Percentiles rank a stretch among this genome's conserved stretches.
These are phyloP conservation scores for Globisporangium middletonii DNA, from an alignment of 352 stramenopile genomes.

Conservation along the genomic window DNA sequence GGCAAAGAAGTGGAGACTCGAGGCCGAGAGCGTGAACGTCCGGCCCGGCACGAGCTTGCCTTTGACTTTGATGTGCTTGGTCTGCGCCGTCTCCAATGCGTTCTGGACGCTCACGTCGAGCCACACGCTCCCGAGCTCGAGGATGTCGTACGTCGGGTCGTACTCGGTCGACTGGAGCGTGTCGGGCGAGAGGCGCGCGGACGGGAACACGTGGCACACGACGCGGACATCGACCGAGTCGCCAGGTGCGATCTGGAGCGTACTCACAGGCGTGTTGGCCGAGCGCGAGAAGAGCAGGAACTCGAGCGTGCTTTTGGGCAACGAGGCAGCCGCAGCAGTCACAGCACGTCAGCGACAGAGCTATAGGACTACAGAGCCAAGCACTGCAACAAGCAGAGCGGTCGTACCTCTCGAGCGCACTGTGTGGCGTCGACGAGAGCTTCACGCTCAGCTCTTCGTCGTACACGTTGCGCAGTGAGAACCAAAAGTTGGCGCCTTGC, in stretches of 20 bases:
- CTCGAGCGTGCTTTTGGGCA: slow-evolving; percentile 46
- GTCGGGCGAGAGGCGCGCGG: slow-evolving; percentile 46
- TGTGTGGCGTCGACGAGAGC: slow-evolving; percentile 37
- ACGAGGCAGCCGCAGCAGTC: background rate
- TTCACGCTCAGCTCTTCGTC: slow-evolving; percentile 79
- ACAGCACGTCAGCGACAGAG: background rate
- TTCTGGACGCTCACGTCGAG: slow-evolving; percentile 67
- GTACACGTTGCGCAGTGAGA: slow-evolving; percentile 81
- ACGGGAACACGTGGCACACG: slow-evolving; percentile 64
- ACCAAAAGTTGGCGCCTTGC: slow-evolving; percentile 73
- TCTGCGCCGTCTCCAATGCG: slow-evolving; percentile 53
- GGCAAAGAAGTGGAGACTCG: slow-evolving; percentile 76
- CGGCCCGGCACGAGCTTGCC: slow-evolving; percentile 73
- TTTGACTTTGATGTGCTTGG: slow-evolving; percentile 62
- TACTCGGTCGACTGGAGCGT: slow-evolving; percentile 28
- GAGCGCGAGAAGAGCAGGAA: slow-evolving; percentile 73
- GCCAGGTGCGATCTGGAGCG: slow-evolving; percentile 56
- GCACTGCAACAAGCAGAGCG: background rate
- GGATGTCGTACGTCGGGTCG: slow-evolving; percentile 35
- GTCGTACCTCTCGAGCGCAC: slow-evolving; percentile 40
- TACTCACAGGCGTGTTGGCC: slow-evolving; percentile 70
- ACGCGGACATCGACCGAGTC: slow-evolving; percentile 84
- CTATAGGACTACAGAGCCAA: slow-evolving; percentile 2
- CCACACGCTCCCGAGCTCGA: slow-evolving; percentile 57
- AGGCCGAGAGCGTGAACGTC: slow-evolving; percentile 77